Base-by-base conservation (phyloP, 371 early-diverging fungal species). In the Funneliformis caledonium region DNA sequence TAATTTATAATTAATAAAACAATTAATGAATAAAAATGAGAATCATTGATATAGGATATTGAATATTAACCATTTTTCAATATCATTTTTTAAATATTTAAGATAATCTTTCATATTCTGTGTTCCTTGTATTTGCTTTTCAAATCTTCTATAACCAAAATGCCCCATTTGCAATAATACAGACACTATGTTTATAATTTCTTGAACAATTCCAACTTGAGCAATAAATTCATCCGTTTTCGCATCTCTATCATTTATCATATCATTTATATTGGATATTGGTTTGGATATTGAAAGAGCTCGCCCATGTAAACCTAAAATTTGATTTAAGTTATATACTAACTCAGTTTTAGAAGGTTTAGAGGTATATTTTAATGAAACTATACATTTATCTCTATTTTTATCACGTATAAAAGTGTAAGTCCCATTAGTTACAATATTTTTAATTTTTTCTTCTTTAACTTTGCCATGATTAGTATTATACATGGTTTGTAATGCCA, bases 131-230 rank as follows among this genome's bases (percentile, higher is more conserved):
- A 50, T 42, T 22, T 4, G 1, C 19, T 14, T 76, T n/a, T 43
- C n/a, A 81, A 81, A 81, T 22, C 33, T 45, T 43, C 76, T 47
- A 76, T 81, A 81, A 19, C 14, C 43, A 76, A 81, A 81, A 69
- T 81, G 81, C 48, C 81, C 81, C 67, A 81, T 62, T 68, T 76
- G 65, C n/a, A 81, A 75, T 12, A 81, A 76, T 45, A 19, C 64
- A 43, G 81, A 52, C 33, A 68, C 81, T 37, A 81, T 4, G 42
- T 31, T 65, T n/a, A 81, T 48, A 16, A 81, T 81, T 48, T 81
- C 64, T 14, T 76, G 67, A 14, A 47, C 76, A 26, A 73, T 26
- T 59, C 75, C 81, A 43, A 81, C 81, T 6, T 81, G 56, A 9
- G 33, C 59, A 9, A 80, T 72, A n/a, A 80, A n/a, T n/a, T n/a